Base-by-base conservation (phyloP, 2,329 filamentous ascomycete species). In the Fusarium verticillioides region DNA sequence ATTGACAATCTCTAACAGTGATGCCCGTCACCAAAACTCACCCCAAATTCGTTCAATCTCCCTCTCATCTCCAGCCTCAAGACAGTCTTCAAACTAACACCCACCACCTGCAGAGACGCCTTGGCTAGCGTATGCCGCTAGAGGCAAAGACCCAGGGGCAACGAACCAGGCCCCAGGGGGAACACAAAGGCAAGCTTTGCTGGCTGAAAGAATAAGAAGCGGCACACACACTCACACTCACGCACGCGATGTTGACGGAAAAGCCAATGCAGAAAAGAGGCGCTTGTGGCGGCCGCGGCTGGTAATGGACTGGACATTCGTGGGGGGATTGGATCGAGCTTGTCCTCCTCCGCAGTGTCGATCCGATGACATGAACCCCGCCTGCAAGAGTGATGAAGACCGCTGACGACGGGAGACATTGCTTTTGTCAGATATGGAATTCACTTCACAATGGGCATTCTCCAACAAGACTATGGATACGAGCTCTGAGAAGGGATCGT, bases 241-340 rank as follows among this genome's bases (percentile, higher is more conserved):
- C 30, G 11, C 47, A 58, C 44, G 49, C 23, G n/a, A 60, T 73
- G 63, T 50, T 62, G 53, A 47, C 30, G 53, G 60, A 58, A 60
- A 59, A 65, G 47, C 60, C 32, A 65, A 66, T 47, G 47, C 49
- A 70, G 43, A 44, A 69, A 64, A 72, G 72, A 63, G 66, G 70
- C 72, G 74, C 67, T 73, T 75, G 75, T 75, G 75, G 74, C 74
- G 74, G 75, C 57, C 67, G 60, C 66, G 66, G 52, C 37, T 68
- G 71, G 53, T 46, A 64, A 46, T 61, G 60, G 65, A 30, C 32
- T 61, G 60, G 65, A 37, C 30, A 57, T 52, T 52, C 57, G 53
- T 66, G 50, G 57, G 44, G 44, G 53, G 7, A 26, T 34, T 19
- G 44, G 43, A 73, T 74, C 56, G 54, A 71, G 60, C 62, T 69